A percentile compares a stretch with the other conserved stretches of the same genome.
Evolutionary conservation across 768 basidiomycete species (phyloP).

Genomic region (Auricularia sp.): DNA sequence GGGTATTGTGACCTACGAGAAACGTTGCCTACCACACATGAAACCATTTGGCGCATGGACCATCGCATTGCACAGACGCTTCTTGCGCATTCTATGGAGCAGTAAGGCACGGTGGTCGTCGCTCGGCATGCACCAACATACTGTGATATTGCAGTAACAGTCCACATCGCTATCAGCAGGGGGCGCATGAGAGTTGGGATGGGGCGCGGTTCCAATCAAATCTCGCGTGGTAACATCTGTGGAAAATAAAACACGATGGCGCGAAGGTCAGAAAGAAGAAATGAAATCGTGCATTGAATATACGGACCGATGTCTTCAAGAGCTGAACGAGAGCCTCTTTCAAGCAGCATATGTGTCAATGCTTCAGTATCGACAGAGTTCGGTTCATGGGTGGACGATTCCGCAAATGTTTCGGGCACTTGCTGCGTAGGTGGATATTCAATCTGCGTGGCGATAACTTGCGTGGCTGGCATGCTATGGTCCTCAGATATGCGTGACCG

Average conservation of each 20-base stretch:
- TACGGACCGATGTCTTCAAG: slow-evolving; percentile 52
- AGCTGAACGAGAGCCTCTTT: slow-evolving; percentile 9
- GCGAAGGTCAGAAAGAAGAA: too few relatives aligned
- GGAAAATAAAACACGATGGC: not conserved
- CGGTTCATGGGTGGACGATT: not conserved
- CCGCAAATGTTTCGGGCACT: not conserved
- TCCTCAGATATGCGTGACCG: not conserved
- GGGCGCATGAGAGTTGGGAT: slow-evolving; percentile 25
- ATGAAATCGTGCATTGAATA: too few relatives aligned
- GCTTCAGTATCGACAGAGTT: not conserved
- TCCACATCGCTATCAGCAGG: not conserved
- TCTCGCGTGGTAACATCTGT: not conserved
- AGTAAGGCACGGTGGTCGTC: not conserved
- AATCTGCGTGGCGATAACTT: not conserved
- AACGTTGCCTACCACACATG: slow-evolving; percentile 52
- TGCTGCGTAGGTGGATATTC: not conserved
- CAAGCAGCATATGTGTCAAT: not conserved
- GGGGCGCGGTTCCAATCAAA: slow-evolving; percentile 18
- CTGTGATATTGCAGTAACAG: not conserved
- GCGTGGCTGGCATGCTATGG: not conserved
- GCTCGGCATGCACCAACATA: not conserved
- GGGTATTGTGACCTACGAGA: not conserved
- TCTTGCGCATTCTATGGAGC: slow-evolving; percentile 43
- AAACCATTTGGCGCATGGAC: slow-evolving; percentile 62
- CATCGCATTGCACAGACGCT: slow-evolving; percentile 49